These are phyloP conservation scores for Hymenochaete sp. DNA, from an alignment of 1,284 basidiomycete species.

Conservation along the genomic window DNA sequence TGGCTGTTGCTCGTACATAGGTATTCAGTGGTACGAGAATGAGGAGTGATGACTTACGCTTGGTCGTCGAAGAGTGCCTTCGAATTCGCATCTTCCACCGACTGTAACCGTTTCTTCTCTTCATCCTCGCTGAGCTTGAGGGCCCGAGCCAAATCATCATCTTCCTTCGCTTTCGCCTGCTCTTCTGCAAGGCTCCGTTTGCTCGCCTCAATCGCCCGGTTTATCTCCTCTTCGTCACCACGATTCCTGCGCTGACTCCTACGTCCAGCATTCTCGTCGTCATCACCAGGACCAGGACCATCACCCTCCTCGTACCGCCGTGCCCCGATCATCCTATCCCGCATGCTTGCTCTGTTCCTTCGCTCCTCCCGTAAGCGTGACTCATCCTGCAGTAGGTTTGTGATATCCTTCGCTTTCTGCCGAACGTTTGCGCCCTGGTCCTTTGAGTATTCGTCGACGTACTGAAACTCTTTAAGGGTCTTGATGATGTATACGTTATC, in stretches of 20 bases:
- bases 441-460: conserved; percentile 90
- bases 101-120: conserved; percentile 60
- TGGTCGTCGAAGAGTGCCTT: conserved; percentile 80
- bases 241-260: conserved; percentile 30
- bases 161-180: conserved; percentile 57
- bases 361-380: conserved; percentile 80
- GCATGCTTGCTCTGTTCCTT: conserved; percentile 80
- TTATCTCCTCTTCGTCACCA: conserved; percentile 70
- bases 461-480: conserved; percentile 98
- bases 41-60: conserved; percentile 36
- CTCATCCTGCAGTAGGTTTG: conserved; percentile 90
- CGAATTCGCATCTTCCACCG: conserved; percentile 70
- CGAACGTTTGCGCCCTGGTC: conserved; percentile 98
- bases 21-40: neutral
- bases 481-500: conserved; percentile 99
- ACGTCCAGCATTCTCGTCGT: conserved; percentile 44
- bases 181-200: conserved; percentile 74
- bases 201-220: conserved; percentile 79
- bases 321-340: conserved; percentile 75
- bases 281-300: conserved; percentile 36
- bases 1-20: conserved; percentile 24
- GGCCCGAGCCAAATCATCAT: conserved; percentile 74
- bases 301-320: no score
- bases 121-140: conserved; percentile 84
- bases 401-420: conserved; percentile 99